Conservation (phyloP, 1,284 basidiomycete genomes). For the Inonotus hispidus region DNA sequence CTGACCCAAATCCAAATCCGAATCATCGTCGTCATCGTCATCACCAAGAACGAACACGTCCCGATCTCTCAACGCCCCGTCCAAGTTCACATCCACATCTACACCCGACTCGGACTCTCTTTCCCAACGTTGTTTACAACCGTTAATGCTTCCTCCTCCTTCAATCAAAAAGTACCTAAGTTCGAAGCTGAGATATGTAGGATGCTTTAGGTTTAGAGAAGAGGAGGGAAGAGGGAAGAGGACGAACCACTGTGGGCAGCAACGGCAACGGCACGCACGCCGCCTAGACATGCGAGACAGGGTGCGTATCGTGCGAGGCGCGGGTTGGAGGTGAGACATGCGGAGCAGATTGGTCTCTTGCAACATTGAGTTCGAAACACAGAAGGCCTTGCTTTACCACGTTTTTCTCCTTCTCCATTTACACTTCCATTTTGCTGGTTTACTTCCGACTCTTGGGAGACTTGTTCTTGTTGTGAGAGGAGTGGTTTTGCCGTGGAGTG, state of each 20-base stretch:
- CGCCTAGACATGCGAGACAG: constrained; percentile 57
- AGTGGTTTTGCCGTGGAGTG: not conserved
- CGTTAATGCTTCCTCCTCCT: too few relatives aligned
- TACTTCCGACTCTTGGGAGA: not conserved
- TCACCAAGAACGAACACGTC: constrained; percentile 44
- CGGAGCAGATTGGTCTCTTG: constrained; percentile 49
- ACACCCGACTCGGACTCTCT: not conserved
- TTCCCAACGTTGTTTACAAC: not conserved
- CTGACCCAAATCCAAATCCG: not conserved
- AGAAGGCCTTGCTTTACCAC: too few relatives aligned
- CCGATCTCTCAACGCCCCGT: constrained; percentile 50
- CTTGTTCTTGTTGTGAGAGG: not conserved
- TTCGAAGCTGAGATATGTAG: not conserved
- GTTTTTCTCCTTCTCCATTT: too few relatives aligned
- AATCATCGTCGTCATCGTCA: constrained; percentile 1
- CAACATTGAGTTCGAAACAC: constrained; percentile 53
- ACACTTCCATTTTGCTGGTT: too few relatives aligned
- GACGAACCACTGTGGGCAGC: constrained; percentile 3
- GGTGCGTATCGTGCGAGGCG: constrained; percentile 58
- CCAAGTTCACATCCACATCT: constrained; percentile 42
- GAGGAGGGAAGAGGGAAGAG: too few relatives aligned
- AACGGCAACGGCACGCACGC: constrained; percentile 41
- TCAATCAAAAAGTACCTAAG: too few relatives aligned
- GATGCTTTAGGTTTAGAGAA: too few relatives aligned
- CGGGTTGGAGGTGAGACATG: constrained; percentile 49